phyloP scores from a whole-genome alignment of 2,329 filamentous ascomycete genomes.

The Aspergillus sojae region DNA sequence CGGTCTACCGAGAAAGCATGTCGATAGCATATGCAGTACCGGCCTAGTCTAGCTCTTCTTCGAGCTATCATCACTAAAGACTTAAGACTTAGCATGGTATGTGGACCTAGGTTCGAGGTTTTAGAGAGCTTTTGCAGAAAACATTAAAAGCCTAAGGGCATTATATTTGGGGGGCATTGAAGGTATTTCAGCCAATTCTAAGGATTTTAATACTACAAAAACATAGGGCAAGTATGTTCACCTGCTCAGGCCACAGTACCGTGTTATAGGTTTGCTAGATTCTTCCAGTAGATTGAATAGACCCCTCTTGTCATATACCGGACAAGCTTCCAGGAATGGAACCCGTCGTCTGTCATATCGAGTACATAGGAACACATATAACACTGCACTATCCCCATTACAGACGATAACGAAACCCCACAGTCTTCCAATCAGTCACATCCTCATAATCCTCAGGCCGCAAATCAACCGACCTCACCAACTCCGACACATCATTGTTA shows the following conservation, averaged over 20 bases:
- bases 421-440: constrained; percentile 61
- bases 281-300: too few relatives aligned
- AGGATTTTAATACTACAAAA: too few relatives aligned
- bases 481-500: constrained; percentile 36
- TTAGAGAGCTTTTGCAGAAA: too few relatives aligned
- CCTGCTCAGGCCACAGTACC: too few relatives aligned
- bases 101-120: too few relatives aligned
- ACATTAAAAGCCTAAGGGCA: not conserved
- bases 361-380: not conserved
- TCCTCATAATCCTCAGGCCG: constrained; percentile 57
- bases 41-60: not conserved
- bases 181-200: too few relatives aligned
- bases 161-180: too few relatives aligned
- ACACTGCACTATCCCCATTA: constrained; percentile 2
- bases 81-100: too few relatives aligned
- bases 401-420: constrained; percentile 61
- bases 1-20: not conserved
- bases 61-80: not conserved
- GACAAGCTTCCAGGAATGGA: not conserved
- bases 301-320: too few relatives aligned
- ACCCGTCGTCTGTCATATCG: not conserved
- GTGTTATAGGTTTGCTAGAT: too few relatives aligned
- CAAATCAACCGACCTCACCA: constrained; percentile 37
- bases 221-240: too few relatives aligned
- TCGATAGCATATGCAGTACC: not conserved